Base-by-base conservation (phyloP, 345 rosid genomes). In the Citropsis articulata region DNA sequence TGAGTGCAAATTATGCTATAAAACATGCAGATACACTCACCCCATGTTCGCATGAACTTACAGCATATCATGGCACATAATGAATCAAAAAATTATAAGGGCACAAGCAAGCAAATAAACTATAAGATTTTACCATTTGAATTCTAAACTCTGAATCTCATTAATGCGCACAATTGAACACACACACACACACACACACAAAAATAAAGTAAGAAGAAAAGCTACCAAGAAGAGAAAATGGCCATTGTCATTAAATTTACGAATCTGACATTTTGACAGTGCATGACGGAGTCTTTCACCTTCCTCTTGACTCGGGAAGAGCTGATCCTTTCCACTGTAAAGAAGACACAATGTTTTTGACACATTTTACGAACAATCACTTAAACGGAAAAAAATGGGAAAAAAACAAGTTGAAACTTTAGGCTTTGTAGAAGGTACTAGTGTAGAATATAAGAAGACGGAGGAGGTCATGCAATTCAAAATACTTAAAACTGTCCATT, bases 161-260 rank as follows among this genome's bases (percentile, higher is more conserved):
- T n/a, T 48, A 24, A 36, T n/a, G 7, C 0, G 31, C 1, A 19
- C 6, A 67, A 59, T 56, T 33, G 45, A 1, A 16, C 4, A 24
- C 53, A 73, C 28, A 36, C 12, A n/a, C 64, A 57, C 38, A 24
- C 48, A 42, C 68, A 25, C 28, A 24, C 27, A 53, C 40, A 36
- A 7, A 70, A 33, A 62, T 25, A 65, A 70, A 31, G 71, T 61
- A 57, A 79, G 78, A 81, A 59, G 78, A 76, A 40, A 78, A 66
- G 86, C 77, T 83, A 94, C 98, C 94, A 94, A 83, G 85, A 94
- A 89, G 66, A 92, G 90, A 75, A 87, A 92, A 86, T 93, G 99
- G 25, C 92, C 91, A 69, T 79, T 85, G 76, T 87, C 89, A 42
- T 80, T 56, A 75, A 91, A 92, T 36, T n/a, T 79, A 63, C 97